Percentiles rank a stretch among this genome's conserved stretches.
phyloP scores from a whole-genome alignment of 2,329 filamentous ascomycete species.

The Periglandula ipomoeae region DNA sequence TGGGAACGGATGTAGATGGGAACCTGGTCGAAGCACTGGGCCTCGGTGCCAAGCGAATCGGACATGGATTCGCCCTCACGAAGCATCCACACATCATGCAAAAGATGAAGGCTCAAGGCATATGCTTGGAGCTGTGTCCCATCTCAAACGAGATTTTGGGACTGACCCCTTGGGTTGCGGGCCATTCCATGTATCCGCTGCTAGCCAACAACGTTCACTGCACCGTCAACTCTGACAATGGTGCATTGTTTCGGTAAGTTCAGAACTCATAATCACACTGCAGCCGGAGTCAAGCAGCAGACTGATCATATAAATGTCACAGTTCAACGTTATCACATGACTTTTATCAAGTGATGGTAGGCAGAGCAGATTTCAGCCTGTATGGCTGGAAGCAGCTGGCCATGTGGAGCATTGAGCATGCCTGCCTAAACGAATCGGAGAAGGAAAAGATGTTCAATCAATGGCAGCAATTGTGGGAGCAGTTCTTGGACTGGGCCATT shows the following conservation, averaged over 20 bases:
- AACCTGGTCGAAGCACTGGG: slow-evolving; percentile 62
- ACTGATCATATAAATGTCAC: neutral
- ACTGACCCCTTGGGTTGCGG: slow-evolving; percentile 53
- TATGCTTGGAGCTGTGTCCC: slow-evolving; percentile 68
- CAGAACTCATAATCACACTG: neutral
- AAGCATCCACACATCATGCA: slow-evolving; percentile 59
- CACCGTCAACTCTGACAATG: slow-evolving; percentile 67
- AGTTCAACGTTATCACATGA: slow-evolving; percentile 66
- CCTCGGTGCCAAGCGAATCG: slow-evolving; percentile 59
- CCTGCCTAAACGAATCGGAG: slow-evolving; percentile 40
- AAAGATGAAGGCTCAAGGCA: slow-evolving; percentile 50
- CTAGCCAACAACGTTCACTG: slow-evolving; percentile 66
- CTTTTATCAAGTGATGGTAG: slow-evolving; percentile 68
- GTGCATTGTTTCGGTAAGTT: slow-evolving; percentile 57
- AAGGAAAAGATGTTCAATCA: slow-evolving; percentile 24
- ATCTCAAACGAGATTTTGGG: slow-evolving; percentile 71
- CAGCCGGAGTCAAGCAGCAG: neutral
- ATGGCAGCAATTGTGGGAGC: slow-evolving; percentile 49
- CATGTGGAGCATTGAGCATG: slow-evolving; percentile 54
- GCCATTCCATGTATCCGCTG: slow-evolving; percentile 58
- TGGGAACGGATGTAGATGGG: slow-evolving; percentile 53
- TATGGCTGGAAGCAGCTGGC: slow-evolving; percentile 63
- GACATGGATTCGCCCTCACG: slow-evolving; percentile 62
- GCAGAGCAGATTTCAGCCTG: slow-evolving; percentile 55
- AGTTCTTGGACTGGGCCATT: slow-evolving; percentile 47